Evolutionary conservation across 176 grass and related monocot species (phyloP), one percentile per base, ranked within the genome.

Genomic region (Triticum urartu): DNA sequence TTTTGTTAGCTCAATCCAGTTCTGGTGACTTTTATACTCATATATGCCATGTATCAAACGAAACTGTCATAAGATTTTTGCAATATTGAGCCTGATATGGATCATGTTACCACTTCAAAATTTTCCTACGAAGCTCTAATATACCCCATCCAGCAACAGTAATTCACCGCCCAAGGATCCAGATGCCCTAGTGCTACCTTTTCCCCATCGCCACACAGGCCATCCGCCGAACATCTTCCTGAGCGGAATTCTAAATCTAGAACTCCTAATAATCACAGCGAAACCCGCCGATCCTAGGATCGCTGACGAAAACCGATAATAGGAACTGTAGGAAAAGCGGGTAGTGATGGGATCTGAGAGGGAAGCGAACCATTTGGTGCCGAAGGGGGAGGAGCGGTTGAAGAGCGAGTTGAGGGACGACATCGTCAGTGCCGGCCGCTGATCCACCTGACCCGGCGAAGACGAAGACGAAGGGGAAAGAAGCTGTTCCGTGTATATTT

Each of bases 401-500:
- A 91, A 91, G 82, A 91, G 90, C 50, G 90, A 88, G 64, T 91
- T 91, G 56, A 87, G 86, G 12, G 87, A 75, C 72, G 87, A 86
- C 83, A 91, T 81, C 39, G 65, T 60, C 64, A 13, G 85, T 32
- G 11, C 61, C 87, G 39, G 11, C 64, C 18, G 54, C 85, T n/a
- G 84, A 77, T 76, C 84, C 79, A 81, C 56, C 69, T 67, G 43
- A 59, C 54, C 64, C 60, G 58, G 67, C 50, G 61, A 80, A 70
- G 73, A 36, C 39, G 54, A 82, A 14, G 75, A 50, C 39, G 17
- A 32, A 47, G 64, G 83, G 28, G 59, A 58, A 75, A 65, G 42
- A 32, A 54, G 67, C 36, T 75, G 24, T 24, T 38, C 61, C 47
- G 71, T 38, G 65, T 48, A 17, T 7, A 15, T 81, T 86, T 89